Base-by-base conservation (phyloP, 257 asterid species). In the Verbascum thapsus region DNA sequence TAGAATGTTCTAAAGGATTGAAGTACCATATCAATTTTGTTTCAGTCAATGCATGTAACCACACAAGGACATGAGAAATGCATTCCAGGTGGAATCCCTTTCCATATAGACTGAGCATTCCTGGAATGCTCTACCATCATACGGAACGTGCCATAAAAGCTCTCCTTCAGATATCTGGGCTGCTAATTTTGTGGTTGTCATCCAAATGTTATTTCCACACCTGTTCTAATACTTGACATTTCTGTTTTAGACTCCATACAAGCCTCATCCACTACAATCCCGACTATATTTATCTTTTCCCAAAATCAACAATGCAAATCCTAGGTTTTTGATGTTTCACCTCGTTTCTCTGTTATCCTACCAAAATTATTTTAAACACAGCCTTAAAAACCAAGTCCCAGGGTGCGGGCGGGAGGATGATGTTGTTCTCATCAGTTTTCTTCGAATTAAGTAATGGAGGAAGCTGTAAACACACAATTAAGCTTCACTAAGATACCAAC, bases 311-410 rank as follows among this genome's bases (percentile, higher is more conserved):
- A n/a, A n/a, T n/a, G n/a, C n/a, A 26, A 48, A 6, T 7, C 7
- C 17, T 18, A 23, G 30, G 30, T 23, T 16, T 48, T 48, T 16
- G 53, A 23, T 15, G 32, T 17, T 48, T 48, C 26, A 48, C 23
- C 23, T 48, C 8, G 30, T 30, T 48, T 48, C 4, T 5, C 19
- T 16, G 7, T 6, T 16, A 3, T 4, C 16, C 45, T 35, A 34
- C 26, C 13, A 8, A 15, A 16, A 15, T 37, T 4, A n/a, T 55
- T 54, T 34, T 55, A 30, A 13, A 4, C 7, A 6, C 7, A 18
- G 30, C 32, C 61, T 2, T 55, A 53, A 53, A 30, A 53, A 4
- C 39, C 18, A n/a, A 53, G n/a, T 30, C n/a, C n/a, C n/a, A n/a
- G n/a, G n/a, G n/a, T n/a, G n/a, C n/a, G n/a, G n/a, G n/a, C n/a